Base-by-base conservation (phyloP, 345 rosid genomes). In the Gossypium bickii region DNA sequence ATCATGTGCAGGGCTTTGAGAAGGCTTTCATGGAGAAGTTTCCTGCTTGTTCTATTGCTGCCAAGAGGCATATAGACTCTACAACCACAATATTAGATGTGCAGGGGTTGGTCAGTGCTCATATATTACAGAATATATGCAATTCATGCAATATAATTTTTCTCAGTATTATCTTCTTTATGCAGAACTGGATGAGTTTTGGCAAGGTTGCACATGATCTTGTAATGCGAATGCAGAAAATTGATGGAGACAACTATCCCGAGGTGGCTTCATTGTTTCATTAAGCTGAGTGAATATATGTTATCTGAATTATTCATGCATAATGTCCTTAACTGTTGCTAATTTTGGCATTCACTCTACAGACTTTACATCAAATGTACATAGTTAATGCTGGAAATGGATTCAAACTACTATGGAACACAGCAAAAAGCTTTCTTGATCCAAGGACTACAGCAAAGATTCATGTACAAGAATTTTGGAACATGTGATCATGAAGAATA, bases 211-310 rank as follows among this genome's bases (percentile, higher is more conserved):
- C 99, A 53, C 95, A 89, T 79, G 99, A 92, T 74, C 88, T 92
- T 78, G 90, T 94, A 25, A 89, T 91, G 92, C 92, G 87, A 56
- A 89, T 94, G 82, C 99, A 94, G 86, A 92, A 94, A 82, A 92
- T 92, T 73, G 99, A 94, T 65, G 97, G 98, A 25, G 99, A 92
- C 77, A 94, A 94, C 90, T 94, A 94, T 71, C 99, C 99, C 20
- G 99, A 94, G 99, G 99, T 92, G 80, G 60, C 51, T 77, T 77
- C 48, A 77, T 47, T 74, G 34, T 63, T 55, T 75, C 7, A 24
- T 7, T 77, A 45, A 58, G 47, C 44, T 10, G 43, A 41, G 29
- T 16, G 52, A 74, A 76, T 34, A 64, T 1, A 63, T 67, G 43
- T 65, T 41, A n/a, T 38, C 2, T 57, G 44, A 44, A 12, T 55